phyloP scores from a whole-genome alignment of 345 rosid genomes.

The Bruguiera parviflora region DNA sequence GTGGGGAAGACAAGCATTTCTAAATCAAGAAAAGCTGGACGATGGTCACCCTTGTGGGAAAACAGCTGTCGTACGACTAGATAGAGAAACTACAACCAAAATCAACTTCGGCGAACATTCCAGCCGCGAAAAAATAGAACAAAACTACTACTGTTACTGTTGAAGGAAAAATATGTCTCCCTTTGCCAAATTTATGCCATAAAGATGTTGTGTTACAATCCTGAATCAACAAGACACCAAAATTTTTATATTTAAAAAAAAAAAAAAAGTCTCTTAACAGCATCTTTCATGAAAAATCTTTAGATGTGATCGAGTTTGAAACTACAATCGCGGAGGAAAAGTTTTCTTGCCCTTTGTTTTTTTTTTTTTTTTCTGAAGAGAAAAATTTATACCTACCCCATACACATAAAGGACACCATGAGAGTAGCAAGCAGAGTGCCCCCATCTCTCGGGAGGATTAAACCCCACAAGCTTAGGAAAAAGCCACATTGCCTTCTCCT shows the following conservation, averaged over 20 bases:
- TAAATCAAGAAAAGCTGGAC: slow-evolving; percentile 27
- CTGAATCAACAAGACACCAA: no score
- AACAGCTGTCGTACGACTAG: slow-evolving; percentile 21
- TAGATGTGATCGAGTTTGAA: no score
- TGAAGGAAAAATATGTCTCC: slow-evolving; percentile 15
- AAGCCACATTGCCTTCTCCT: slow-evolving; percentile 67
- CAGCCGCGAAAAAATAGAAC: slow-evolving; percentile 17
- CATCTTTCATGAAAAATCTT: no score
- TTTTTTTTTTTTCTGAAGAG: background rate
- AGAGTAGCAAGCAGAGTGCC: slow-evolving; percentile 70
- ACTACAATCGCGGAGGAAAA: no score
- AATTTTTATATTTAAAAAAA: no score
- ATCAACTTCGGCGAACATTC: slow-evolving; percentile 8
- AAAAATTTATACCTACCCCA: slow-evolving; percentile 47
- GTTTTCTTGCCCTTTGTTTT: no score
- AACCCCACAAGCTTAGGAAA: slow-evolving; percentile 56
- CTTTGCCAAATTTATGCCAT: slow-evolving; percentile 19
- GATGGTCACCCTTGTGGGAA: background rate
- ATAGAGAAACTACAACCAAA: slow-evolving; percentile 25
- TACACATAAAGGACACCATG: slow-evolving; percentile 55
- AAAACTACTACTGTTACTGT: background rate
- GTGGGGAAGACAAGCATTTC: background rate
- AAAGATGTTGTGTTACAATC: no score
- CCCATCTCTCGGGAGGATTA: slow-evolving; percentile 76
- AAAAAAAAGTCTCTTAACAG: no score